These are phyloP conservation scores for Diplotaxis tenuifolia DNA, from an alignment of 345 rosid species.

Conservation along the genomic window DNA sequence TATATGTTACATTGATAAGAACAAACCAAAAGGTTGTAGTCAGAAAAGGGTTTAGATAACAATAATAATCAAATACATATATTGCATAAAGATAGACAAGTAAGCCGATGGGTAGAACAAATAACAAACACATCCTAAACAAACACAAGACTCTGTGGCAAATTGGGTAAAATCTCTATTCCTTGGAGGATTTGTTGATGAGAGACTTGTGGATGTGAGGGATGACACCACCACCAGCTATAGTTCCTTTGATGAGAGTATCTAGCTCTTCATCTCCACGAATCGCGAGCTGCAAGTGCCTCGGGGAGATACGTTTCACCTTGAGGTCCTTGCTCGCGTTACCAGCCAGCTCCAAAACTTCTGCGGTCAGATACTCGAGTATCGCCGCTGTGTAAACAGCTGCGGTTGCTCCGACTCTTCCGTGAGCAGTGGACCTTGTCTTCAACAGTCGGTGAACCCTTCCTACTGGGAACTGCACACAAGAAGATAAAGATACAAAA, in stretches of 20 bases:
- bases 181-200: conserved; percentile 68
- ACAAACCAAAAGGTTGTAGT: conserved; percentile 15
- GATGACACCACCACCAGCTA: conserved; percentile 72
- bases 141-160: conserved; percentile 12
- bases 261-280: conserved; percentile 75
- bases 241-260: conserved; percentile 69
- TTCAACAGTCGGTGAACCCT: conserved; percentile 67
- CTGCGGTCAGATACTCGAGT: conserved; percentile 65
- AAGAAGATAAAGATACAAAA: background rate
- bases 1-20: background rate
- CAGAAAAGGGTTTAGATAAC: conserved; percentile 24
- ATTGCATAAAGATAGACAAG: conserved; percentile 16
- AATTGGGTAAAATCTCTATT: conserved; percentile 31
- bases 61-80: conserved; percentile 21
- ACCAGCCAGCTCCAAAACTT: conserved; percentile 66
- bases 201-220: conserved; percentile 77
- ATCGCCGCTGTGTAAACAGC: conserved; percentile 70
- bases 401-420: conserved; percentile 76
- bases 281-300: conserved; percentile 71
- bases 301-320: conserved; percentile 68
- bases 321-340: conserved; percentile 73
- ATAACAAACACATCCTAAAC: conserved; percentile 22
- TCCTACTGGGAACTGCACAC: conserved; percentile 64
- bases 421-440: conserved; percentile 57
- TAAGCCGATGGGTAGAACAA: background rate